phyloP scores from a whole-genome alignment of 139 green algal species.

The Chlamydomonas sp. region DNA sequence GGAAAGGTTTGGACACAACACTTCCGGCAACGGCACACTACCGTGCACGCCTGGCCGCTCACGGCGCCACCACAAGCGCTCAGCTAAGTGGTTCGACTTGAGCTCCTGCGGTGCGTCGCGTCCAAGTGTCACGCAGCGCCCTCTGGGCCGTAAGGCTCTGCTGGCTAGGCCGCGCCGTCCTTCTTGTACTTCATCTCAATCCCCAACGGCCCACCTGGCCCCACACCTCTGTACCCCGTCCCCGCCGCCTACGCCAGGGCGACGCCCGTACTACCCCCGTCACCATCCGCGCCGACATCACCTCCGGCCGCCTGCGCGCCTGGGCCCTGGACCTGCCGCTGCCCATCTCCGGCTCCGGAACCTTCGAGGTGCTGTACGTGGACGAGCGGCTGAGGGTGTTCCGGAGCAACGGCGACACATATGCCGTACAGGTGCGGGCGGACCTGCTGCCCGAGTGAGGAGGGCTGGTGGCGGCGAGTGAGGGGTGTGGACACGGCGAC shows the following conservation, averaged over 20 bases:
- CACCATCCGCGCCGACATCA: slow-evolving; percentile 33
- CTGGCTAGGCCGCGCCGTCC: no score
- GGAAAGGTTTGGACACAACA: no score
- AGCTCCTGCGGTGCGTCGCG: no score
- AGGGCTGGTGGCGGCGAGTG: neutral
- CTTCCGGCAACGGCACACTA: no score
- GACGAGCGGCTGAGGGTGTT: slow-evolving; percentile 44
- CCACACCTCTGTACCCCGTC: neutral
- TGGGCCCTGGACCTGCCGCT: slow-evolving; percentile 38
- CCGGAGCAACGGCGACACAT: slow-evolving; percentile 14
- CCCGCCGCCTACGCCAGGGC: slow-evolving; percentile 13
- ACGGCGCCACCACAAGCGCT: no score
- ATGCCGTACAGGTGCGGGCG: slow-evolving; percentile 44
- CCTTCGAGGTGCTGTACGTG: slow-evolving; percentile 46
- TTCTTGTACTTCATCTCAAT: no score
- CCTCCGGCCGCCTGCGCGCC: slow-evolving; percentile 20
- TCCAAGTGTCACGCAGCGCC: no score
- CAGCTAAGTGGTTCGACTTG: no score
- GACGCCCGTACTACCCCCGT: slow-evolving; percentile 6
- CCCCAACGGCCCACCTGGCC: no score
- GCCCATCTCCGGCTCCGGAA: slow-evolving; percentile 35
- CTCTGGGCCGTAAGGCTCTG: no score
- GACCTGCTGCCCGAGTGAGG: neutral
- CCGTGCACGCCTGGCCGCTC: no score
- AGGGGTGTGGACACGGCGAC: neutral